phyloP scores from a whole-genome alignment of 768 basidiomycete species.

The Panaeolus cyanescens region DNA sequence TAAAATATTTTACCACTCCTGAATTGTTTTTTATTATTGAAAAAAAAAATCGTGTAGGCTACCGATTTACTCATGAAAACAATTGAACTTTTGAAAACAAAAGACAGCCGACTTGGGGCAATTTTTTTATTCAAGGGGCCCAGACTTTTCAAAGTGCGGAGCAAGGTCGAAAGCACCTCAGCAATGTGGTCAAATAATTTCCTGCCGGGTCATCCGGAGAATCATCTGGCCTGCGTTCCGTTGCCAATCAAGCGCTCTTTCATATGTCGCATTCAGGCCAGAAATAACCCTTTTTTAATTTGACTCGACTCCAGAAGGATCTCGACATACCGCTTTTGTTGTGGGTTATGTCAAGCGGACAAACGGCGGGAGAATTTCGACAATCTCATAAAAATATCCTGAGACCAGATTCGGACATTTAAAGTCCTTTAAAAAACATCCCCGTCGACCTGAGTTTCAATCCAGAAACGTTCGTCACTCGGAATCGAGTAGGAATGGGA shows the following conservation, averaged over 20 bases:
- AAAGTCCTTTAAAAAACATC: neutral
- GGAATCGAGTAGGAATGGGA: neutral
- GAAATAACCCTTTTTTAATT: conserved; percentile 1
- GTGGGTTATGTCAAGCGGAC: neutral
- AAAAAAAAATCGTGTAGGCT: neutral
- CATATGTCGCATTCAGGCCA: neutral
- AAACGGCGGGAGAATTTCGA: neutral
- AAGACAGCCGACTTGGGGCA: neutral
- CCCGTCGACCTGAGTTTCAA: neutral
- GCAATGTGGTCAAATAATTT: neutral
- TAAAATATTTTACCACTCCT: neutral
- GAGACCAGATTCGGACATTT: neutral
- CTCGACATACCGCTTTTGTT: neutral
- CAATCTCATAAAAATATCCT: neutral
- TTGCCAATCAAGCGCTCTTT: neutral
- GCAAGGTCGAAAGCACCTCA: neutral
- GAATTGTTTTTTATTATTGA: neutral
- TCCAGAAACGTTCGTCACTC: neutral
- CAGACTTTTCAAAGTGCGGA: neutral
- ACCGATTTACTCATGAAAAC: neutral
- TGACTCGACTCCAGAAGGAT: neutral
- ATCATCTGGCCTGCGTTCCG: neutral
- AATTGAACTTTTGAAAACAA: neutral
- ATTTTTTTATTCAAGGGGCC: neutral
- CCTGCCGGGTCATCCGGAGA: neutral